These are phyloP conservation scores for Solanum infundibuliforme DNA, from an alignment of 257 asterid species.

Conservation along the genomic window DNA sequence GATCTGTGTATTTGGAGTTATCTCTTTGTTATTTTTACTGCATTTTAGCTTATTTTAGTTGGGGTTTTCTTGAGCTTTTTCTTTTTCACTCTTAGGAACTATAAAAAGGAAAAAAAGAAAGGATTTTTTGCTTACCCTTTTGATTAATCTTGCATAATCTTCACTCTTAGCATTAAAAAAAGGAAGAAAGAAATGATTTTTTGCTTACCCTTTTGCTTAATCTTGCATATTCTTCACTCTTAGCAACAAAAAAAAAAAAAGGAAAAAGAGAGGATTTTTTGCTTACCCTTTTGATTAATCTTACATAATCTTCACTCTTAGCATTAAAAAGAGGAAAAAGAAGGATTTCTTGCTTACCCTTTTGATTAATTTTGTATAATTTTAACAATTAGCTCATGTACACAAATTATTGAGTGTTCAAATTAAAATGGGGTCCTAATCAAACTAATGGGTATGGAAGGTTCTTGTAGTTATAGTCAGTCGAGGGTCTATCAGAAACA, in stretches of 20 bases:
- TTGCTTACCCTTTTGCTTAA: not conserved
- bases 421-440: not conserved
- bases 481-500: not conserved
- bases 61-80: not conserved
- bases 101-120: not conserved
- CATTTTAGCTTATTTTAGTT: not conserved
- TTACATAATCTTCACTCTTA: not conserved
- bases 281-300: not conserved
- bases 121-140: not conserved
- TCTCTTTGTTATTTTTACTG: slow-evolving; percentile 17
- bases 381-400: not conserved
- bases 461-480: not conserved
- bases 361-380: not conserved
- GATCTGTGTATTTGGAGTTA: slow-evolving; percentile 25
- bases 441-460: not conserved
- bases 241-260: not conserved
- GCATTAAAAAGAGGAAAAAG: not conserved
- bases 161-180: not conserved
- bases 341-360: not conserved
- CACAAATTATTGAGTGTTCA: not conserved
- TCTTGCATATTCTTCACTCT: not conserved
- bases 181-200: not conserved
- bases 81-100: not conserved
- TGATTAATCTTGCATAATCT: not conserved
- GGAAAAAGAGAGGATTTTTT: not conserved